These are phyloP conservation scores for Calocera viscosa DNA, from an alignment of 768 basidiomycete species.

Conservation along the genomic window DNA sequence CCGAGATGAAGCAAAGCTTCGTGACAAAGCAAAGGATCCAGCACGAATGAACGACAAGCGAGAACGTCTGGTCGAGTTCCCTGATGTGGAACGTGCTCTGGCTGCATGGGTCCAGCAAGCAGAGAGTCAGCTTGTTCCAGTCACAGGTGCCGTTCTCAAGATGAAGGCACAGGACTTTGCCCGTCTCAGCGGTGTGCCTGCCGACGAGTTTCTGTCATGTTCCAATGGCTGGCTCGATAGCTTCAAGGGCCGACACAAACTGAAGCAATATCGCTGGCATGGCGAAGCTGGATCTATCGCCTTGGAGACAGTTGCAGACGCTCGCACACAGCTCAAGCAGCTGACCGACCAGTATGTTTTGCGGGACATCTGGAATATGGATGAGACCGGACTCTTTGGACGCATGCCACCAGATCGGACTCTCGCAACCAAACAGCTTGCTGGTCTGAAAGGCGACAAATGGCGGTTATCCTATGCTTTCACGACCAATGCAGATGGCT, in stretches of 20 bases:
- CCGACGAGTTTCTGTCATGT: conserved; percentile 26
- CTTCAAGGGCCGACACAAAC: neutral
- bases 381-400: conserved; percentile 8
- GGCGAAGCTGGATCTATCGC: conserved; percentile 27
- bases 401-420: conserved; percentile 24
- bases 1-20: too few species aligned
- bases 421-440: neutral
- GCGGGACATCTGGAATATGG: conserved; percentile 3
- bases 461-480: neutral
- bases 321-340: conserved; percentile 16
- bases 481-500: conserved; percentile 24
- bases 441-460: conserved; percentile 6
- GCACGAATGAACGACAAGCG: too few species aligned
- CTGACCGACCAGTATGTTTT: conserved; percentile 9
- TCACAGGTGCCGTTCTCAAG: conserved; percentile 29
- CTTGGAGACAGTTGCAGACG: conserved; percentile 18
- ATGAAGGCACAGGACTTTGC: conserved; percentile 31
- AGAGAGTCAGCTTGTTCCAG: conserved; percentile 23
- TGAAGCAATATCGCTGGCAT: conserved; percentile 15
- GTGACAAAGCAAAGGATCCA: too few species aligned
- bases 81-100: conserved; percentile 29
- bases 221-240: conserved; percentile 27
- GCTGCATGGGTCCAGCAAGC: conserved; percentile 31
- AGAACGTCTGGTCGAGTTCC: conserved; percentile 24
- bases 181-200: conserved; percentile 24